These are phyloP conservation scores for Pyrrhoderma lamaoense DNA, from an alignment of 1,284 basidiomycete genomes.

Conservation along the genomic window DNA sequence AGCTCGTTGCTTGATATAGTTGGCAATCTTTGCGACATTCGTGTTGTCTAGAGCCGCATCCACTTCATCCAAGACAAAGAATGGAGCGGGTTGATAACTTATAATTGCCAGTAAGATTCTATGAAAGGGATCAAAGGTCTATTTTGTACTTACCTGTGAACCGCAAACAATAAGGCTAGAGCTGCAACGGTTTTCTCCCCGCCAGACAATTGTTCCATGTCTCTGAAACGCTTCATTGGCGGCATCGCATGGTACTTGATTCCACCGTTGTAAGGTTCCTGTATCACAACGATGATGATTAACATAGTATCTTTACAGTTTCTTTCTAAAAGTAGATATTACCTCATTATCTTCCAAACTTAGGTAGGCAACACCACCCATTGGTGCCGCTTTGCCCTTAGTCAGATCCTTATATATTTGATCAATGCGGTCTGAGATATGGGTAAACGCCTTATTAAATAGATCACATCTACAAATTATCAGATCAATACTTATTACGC, in stretches of 20 bases:
- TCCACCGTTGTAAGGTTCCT: conserved; percentile 94
- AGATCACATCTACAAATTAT: conserved; percentile 54
- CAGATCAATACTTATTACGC: neutral
- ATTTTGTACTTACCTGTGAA: conserved; percentile 65
- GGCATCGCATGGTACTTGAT: conserved; percentile 99
- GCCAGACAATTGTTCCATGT: conserved; percentile 98
- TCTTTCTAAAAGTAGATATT: conserved; percentile 22
- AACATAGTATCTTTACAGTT: neutral
- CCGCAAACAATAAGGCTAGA: conserved; percentile 90
- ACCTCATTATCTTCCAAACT: conserved; percentile 94
- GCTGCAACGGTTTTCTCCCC: conserved; percentile 99
- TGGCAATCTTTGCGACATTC: conserved; percentile 89
- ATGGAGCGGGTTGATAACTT: conserved; percentile 95
- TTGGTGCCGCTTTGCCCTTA: conserved; percentile 85
- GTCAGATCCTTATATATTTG: conserved; percentile 97
- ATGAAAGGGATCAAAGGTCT: neutral
- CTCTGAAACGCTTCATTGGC: conserved; percentile 97
- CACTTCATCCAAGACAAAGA: conserved; percentile 98
- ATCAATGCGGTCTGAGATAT: conserved; percentile 93
- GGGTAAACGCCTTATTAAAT: conserved; percentile 94
- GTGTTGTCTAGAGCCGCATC: conserved; percentile 96
- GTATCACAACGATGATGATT: conserved; percentile 1
- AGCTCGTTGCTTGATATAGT: conserved; percentile 80
- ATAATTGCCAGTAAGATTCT: conserved; percentile 12
- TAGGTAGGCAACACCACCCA: conserved; percentile 95